These are phyloP conservation scores for Beauveria medogensis DNA, from an alignment of 2,329 filamentous ascomycete genomes.

Conservation along the genomic window DNA sequence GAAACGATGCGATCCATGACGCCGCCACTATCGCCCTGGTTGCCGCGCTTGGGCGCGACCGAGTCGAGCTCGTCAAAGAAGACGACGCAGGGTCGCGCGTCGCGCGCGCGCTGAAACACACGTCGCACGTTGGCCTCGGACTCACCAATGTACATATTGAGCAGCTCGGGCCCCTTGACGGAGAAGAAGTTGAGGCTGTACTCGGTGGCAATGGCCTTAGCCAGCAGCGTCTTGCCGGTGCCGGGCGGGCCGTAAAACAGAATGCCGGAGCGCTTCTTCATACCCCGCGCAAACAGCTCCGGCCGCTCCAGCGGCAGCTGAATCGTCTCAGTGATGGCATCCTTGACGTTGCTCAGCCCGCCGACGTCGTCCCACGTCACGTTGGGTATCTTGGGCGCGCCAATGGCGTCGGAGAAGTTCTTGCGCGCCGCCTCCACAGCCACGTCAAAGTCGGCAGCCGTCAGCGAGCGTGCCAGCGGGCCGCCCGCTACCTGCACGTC, in stretches of 20 bases:
- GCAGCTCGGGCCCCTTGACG: conserved; percentile 82
- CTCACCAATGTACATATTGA: conserved; percentile 96
- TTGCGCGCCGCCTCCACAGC: conserved; percentile 93
- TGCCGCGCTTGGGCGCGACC: conserved; percentile 91
- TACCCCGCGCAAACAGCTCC: conserved; percentile 90
- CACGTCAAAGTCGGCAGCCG: conserved; percentile 76
- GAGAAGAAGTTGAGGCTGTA: conserved; percentile 93
- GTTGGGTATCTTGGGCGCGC: conserved; percentile 94
- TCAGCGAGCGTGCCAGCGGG: conserved; percentile 67
- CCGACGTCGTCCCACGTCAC: conserved; percentile 96
- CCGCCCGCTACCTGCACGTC: conserved; percentile 89
- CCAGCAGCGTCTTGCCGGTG: conserved; percentile 85
- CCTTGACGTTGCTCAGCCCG: conserved; percentile 87
- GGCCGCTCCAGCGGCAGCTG: conserved; percentile 85
- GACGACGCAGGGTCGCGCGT: conserved; percentile 80
- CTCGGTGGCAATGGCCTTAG: conserved; percentile 88
- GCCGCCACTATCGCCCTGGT: conserved; percentile 92
- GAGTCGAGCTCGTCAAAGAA: conserved; percentile 93
- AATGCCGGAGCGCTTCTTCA: conserved; percentile 95
- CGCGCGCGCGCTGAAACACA: conserved; percentile 79
- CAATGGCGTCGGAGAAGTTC: conserved; percentile 96
- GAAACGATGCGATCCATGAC: conserved; percentile 98
- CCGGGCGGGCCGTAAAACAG: conserved; percentile 87
- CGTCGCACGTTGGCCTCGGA: conserved; percentile 86
- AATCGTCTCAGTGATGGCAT: conserved; percentile 94